Evolutionary conservation across 1,284 basidiomycete species (phyloP).

Genomic region (Sporisorium scitamineum): DNA sequence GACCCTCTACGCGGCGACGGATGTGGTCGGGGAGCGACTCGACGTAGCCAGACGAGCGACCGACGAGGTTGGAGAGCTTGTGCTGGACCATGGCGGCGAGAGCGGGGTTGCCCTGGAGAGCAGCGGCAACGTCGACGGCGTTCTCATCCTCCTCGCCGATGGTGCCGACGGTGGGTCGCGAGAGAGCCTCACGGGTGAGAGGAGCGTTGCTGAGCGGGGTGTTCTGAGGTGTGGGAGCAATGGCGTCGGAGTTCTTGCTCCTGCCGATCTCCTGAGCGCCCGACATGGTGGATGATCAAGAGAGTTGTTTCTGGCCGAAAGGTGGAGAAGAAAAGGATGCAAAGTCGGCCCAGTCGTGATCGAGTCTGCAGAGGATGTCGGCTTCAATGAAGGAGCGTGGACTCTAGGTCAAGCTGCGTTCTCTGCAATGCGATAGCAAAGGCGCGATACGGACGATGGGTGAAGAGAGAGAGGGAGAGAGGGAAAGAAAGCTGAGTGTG

Average conservation of each 20-base stretch:
- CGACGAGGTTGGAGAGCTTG: conserved; percentile 77
- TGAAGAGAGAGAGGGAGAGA: not conserved
- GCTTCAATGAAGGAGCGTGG: not conserved
- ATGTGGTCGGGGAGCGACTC: conserved; percentile 86
- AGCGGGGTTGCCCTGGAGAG: conserved; percentile 66
- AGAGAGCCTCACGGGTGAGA: conserved; percentile 76
- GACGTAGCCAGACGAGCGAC: conserved; percentile 85
- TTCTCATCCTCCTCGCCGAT: conserved; percentile 67
- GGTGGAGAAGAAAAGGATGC: not conserved
- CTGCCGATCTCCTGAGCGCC: conserved; percentile 55
- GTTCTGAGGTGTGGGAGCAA: conserved; percentile 83
- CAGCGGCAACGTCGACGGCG: conserved; percentile 53
- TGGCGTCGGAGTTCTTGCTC: conserved; percentile 61
- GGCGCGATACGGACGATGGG: conserved; percentile 2
- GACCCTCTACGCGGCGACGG: conserved; percentile 86
- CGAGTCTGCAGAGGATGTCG: conserved; percentile 1
- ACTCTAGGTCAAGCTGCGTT: not conserved
- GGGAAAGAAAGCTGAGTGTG: not conserved
- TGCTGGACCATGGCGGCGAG: conserved; percentile 70
- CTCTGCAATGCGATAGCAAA: conserved; percentile 9
- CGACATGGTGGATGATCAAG: conserved; percentile 32
- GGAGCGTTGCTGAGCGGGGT: conserved; percentile 80
- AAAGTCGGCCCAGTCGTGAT: conserved; percentile 1
- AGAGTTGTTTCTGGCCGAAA: not conserved
- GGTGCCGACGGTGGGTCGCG: conserved; percentile 73